Percentiles rank a stretch among this genome's conserved stretches.
phyloP scores from a whole-genome alignment of 2,329 filamentous ascomycete genomes.

The Penicillium nordicum region DNA sequence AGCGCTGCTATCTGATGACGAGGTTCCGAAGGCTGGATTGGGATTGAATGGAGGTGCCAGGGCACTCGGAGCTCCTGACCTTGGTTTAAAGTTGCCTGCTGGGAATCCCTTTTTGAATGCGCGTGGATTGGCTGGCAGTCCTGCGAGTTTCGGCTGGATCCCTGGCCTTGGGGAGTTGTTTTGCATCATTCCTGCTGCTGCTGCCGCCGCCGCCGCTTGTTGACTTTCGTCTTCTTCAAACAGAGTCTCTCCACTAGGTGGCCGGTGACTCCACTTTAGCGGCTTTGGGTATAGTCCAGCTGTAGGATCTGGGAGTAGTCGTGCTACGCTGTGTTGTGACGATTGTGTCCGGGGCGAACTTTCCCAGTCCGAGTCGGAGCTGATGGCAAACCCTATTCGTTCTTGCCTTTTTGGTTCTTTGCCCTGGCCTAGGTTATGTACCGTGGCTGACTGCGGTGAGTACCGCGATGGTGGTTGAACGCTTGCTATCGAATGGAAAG shows the following conservation, averaged over 20 bases:
- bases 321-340: slow-evolving; percentile 39
- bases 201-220: slow-evolving; percentile 6
- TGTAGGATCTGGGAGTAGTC: slow-evolving; percentile 37
- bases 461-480: slow-evolving; percentile 16
- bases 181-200: background rate
- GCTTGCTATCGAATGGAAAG: slow-evolving; percentile 13
- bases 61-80: background rate
- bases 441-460: slow-evolving; percentile 20
- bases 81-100: background rate
- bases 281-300: slow-evolving; percentile 38
- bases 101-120: slow-evolving; percentile 32
- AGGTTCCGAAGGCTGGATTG: slow-evolving; percentile 3
- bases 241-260: slow-evolving; percentile 33
- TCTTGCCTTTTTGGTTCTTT: slow-evolving; percentile 1
- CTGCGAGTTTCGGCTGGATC: slow-evolving; percentile 18
- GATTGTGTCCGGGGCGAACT: slow-evolving; percentile 30
- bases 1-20: slow-evolving; percentile 12
- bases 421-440: background rate
- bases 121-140: slow-evolving; percentile 37
- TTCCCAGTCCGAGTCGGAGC: slow-evolving; percentile 26
- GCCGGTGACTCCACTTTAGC: slow-evolving; percentile 32
- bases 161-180: slow-evolving; percentile 1
- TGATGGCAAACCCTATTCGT: slow-evolving; percentile 21
- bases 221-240: slow-evolving; percentile 38
- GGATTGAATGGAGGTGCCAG: slow-evolving; percentile 8